A percentile compares a stretch with the other conserved stretches of the same genome.
Conservation (phyloP, 768 basidiomycete species). For the Lenzites betulinus region DNA sequence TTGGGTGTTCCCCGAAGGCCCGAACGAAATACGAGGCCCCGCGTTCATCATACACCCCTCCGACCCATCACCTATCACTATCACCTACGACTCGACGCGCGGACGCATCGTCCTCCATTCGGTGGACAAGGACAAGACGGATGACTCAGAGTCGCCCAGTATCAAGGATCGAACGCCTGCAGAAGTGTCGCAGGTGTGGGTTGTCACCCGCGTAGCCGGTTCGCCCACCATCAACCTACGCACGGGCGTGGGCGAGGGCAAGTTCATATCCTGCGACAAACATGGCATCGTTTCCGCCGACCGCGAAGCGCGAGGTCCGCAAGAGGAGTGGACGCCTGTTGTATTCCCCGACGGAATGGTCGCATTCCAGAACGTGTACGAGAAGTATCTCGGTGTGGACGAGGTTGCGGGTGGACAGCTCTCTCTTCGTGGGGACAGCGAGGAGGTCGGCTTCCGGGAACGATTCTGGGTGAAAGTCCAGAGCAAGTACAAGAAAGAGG, state of each 20-base stretch:
- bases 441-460: slow-evolving; percentile 83
- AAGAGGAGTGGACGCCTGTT: slow-evolving; percentile 93
- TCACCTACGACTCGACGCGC: slow-evolving; percentile 79
- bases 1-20: slow-evolving; percentile 76
- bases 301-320: slow-evolving; percentile 86
- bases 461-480: slow-evolving; percentile 91
- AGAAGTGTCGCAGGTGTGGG: slow-evolving; percentile 91
- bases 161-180: slow-evolving; percentile 70
- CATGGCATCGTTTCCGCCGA: slow-evolving; percentile 84
- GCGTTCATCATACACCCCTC: slow-evolving; percentile 85
- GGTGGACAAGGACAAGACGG: slow-evolving; percentile 59
- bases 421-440: slow-evolving; percentile 80
- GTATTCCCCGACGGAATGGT: slow-evolving; percentile 83
- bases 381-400: slow-evolving; percentile 84
- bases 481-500: slow-evolving; percentile 85
- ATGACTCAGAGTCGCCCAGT: slow-evolving; percentile 46
- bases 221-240: slow-evolving; percentile 84
- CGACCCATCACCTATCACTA: slow-evolving; percentile 71
- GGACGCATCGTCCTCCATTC: slow-evolving; percentile 67
- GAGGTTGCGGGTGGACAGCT: slow-evolving; percentile 84
- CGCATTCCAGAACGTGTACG: slow-evolving; percentile 86
- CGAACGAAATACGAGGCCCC: slow-evolving; percentile 82
- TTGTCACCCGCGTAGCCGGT: slow-evolving; percentile 82
- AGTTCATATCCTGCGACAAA: slow-evolving; percentile 87
- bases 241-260: slow-evolving; percentile 84